These are phyloP conservation scores for Zymoseptoria crescenta DNA, from an alignment of 2,329 filamentous ascomycete species.

Conservation along the genomic window DNA sequence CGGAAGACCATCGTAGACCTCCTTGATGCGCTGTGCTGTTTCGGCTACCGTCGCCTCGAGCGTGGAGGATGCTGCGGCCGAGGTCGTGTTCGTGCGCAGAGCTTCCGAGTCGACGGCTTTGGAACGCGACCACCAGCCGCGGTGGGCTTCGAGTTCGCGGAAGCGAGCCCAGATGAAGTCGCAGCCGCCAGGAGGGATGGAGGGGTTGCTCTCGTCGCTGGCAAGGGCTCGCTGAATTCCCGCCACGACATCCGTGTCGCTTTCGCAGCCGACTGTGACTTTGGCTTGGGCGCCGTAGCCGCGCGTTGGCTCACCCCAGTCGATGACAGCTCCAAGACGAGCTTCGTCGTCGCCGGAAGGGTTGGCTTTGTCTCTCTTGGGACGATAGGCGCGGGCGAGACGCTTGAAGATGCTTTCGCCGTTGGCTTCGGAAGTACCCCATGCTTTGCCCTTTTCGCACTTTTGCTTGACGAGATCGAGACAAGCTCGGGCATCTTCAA, in stretches of 20 bases:
- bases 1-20: slow-evolving; percentile 50
- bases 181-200: slow-evolving; percentile 45
- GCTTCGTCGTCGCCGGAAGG: slow-evolving; percentile 33
- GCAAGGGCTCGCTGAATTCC: slow-evolving; percentile 47
- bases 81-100: slow-evolving; percentile 21
- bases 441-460: slow-evolving; percentile 81
- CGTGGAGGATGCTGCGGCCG: slow-evolving; percentile 6
- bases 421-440: slow-evolving; percentile 71
- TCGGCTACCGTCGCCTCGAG: slow-evolving; percentile 42
- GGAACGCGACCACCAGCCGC: slow-evolving; percentile 53
- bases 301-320: slow-evolving; percentile 75
- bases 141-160: slow-evolving; percentile 51
- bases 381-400: slow-evolving; percentile 45
- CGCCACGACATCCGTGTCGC: slow-evolving; percentile 50
- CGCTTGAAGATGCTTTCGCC: slow-evolving; percentile 87
- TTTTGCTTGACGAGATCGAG: slow-evolving; percentile 92
- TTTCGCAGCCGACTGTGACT: slow-evolving; percentile 48
- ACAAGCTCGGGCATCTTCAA: slow-evolving; percentile 86
- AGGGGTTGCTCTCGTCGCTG: slow-evolving; percentile 34
- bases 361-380: slow-evolving; percentile 34
- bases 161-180: slow-evolving; percentile 58
- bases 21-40: slow-evolving; percentile 45
- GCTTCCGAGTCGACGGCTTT: slow-evolving; percentile 35
- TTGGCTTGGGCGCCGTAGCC: slow-evolving; percentile 52
- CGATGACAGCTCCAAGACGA: slow-evolving; percentile 67